Base-by-base conservation (phyloP, 2,329 filamentous ascomycete genomes). In the Arthroderma sp. region DNA sequence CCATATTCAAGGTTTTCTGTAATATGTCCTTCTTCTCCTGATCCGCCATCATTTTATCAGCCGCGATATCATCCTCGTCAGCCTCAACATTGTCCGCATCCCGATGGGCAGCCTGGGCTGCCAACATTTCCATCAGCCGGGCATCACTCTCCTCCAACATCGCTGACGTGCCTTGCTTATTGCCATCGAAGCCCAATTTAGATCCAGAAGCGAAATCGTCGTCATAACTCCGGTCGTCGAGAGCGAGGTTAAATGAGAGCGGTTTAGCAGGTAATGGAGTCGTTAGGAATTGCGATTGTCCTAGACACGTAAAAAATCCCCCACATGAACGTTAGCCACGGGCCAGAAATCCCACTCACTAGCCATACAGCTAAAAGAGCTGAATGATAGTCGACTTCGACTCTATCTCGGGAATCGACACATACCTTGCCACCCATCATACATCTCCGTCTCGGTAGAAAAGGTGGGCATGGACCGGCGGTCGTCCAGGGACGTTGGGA, bases 381-480 rank as follows among this genome's bases (percentile, higher is more conserved):
- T 22, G 15, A 22, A 22, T 22, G 15, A 22, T 22, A 22, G 15
- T 22, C 15, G 15, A 22, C 15, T 22, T 22, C 15, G 15, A 22
- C 15, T 22, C 8, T 9, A 40, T 40, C n/a, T 31, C 10, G 38
- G 29, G 3, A 31, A 15, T 8, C 9, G 27, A 11, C 42, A 50
- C 72, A 60, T 62, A 82, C 89, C 89, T 80, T 96, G 87, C 91
- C 91, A 98, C 54, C 86, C 91, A 74, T 98, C 91, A 63, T 96
- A 98, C 69, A 95, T 86, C 71, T 96, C 91, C 36, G 88, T 94
- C 71, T 96, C 91, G 45, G 83, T 74, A 51, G 80, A 75, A 50
- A 81, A 78, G 39, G 70, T 72, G 3, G 80, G 75, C 31, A 83
- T 75, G 56, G 73, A 73, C 54, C 81, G 77, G 49, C 91, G 79